A percentile compares a stretch with the other conserved stretches of the same genome.
Conservation (phyloP, 129 eudicot species). For the Lactuca sativa region DNA sequence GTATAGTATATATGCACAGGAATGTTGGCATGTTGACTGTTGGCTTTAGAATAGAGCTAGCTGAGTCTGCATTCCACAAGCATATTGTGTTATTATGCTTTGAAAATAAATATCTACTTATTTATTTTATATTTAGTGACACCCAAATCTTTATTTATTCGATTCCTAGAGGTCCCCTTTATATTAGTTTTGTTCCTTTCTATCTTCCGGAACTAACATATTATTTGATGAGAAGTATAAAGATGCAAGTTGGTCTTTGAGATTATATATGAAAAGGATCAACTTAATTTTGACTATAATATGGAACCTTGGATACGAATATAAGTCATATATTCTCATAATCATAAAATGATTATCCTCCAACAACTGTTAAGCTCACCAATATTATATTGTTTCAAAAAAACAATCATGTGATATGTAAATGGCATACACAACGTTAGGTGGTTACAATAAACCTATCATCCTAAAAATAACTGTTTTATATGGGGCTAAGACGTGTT, state of each 20-base stretch:
- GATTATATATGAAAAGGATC: slow-evolving; percentile 12
- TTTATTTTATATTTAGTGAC: slow-evolving; percentile 10
- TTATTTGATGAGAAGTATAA: slow-evolving; percentile 12
- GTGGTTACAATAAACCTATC: too few relatives aligned
- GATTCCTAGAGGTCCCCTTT: slow-evolving; percentile 7
- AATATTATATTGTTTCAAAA: too few relatives aligned
- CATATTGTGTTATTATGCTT: slow-evolving; percentile 38
- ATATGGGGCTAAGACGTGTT: not conserved
- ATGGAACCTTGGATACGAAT: slow-evolving; percentile 2
- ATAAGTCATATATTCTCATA: slow-evolving; percentile 12
- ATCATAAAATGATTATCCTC: not conserved
- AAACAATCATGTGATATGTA: not conserved
- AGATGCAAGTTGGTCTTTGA: slow-evolving; percentile 11
- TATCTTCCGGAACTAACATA: slow-evolving; percentile 3
- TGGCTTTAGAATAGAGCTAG: slow-evolving; percentile 36
- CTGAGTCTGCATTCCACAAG: slow-evolving; percentile 71
- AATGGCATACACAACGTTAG: too few relatives aligned
- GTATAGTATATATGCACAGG: slow-evolving; percentile 37
- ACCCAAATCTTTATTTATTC: slow-evolving; percentile 8
- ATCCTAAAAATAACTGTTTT: too few relatives aligned
- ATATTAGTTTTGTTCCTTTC: slow-evolving; percentile 21
- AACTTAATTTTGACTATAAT: slow-evolving; percentile 11
- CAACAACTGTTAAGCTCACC: not conserved
- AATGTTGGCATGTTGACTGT: slow-evolving; percentile 31
- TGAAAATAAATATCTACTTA: slow-evolving; percentile 8